These are phyloP conservation scores for Sisymbrium altissimum DNA, from an alignment of 345 rosid species.

Conservation along the genomic window DNA sequence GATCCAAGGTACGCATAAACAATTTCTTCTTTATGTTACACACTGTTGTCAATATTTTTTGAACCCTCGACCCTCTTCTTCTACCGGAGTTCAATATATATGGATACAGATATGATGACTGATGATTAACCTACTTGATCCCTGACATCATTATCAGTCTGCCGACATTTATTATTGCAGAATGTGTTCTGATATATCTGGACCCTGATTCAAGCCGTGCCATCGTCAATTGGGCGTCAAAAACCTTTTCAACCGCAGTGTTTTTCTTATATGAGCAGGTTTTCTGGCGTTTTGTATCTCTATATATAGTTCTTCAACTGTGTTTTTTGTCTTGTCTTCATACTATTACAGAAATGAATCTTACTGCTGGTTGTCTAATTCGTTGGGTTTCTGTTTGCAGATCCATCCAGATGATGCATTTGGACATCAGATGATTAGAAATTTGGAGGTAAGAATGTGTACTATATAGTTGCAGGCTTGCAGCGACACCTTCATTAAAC, in stretches of 20 bases:
- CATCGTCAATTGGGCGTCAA: slow-evolving; percentile 81
- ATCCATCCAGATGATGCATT: slow-evolving; percentile 96
- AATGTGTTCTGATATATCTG: slow-evolving; percentile 94
- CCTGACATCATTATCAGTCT: slow-evolving; percentile 78
- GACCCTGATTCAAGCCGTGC: slow-evolving; percentile 81
- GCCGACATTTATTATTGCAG: slow-evolving; percentile 99
- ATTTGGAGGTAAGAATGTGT: slow-evolving; percentile 70
- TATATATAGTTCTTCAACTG: not conserved
- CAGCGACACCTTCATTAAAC: not conserved
- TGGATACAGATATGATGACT: slow-evolving; percentile 16
- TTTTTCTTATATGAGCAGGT: slow-evolving; percentile 99
- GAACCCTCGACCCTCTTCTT: not conserved
- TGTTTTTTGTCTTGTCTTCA: slow-evolving; percentile 9
- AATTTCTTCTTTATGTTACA: not conserved
- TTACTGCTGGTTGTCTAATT: slow-evolving; percentile 15
- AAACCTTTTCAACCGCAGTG: slow-evolving; percentile 64
- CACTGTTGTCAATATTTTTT: not conserved
- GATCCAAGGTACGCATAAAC: slow-evolving; percentile 67
- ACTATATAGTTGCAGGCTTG: slow-evolving; percentile 13
- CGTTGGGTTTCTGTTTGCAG: slow-evolving; percentile 45
- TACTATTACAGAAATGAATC: not conserved
- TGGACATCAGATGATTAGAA: slow-evolving; percentile 95
- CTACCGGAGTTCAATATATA: not conserved
- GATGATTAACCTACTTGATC: slow-evolving; percentile 32
- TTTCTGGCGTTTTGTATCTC: slow-evolving; percentile 1